Base-by-base conservation (phyloP, 75 land plant species). In the Pseudotsuga menziesii region DNA sequence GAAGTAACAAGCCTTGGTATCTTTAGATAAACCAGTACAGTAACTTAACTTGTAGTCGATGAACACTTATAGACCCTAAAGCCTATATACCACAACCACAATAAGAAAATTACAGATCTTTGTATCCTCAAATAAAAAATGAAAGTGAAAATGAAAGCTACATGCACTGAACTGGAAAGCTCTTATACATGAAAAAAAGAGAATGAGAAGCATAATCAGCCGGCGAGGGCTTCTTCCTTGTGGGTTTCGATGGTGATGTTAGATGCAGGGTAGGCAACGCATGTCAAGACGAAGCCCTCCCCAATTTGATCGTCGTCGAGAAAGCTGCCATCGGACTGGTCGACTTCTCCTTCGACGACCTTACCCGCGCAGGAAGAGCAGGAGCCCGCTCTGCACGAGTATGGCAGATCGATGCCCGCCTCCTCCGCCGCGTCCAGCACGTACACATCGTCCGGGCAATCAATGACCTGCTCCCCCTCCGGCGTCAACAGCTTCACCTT, bases 351-450 rank as follows among this genome's bases (percentile, higher is more conserved):
- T 0, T 9, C 7, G 27, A 82, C 62, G 1, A 96, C 58, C 72
- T 85, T 90, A 8, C 97, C 98, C 0, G 91, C 97, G 72, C 98
- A 96, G 6, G 98, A 91, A 32, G 98, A 96, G 87, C 98, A 96
- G 14, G 98, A 85, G 0, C 97, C 98, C 0, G 98, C 94, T 4
- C 96, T 78, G 93, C 97, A 96, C 13, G 98, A 96, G 85, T 94
- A 96, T 4, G 98, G 98, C 71, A 96, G 77, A 52, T 91, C 97
- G 26, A 88, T 9, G 9, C 94, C 92, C 0, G n/a, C 54, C 67
- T 96, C 93, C 77, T 91, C 94, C 0, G 91, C 97, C 0, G 75
- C 77, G 82, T 96, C 98, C 22, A 96, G 91, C 63, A 96, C 84
- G 90, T 88, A 87, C 0, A 12, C 62, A 62, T 91, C 93, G 15